Percentiles rank a stretch among this genome's conserved stretches.
Conservation (phyloP, 2,329 filamentous ascomycete species). For the Torrubiella hemipterigena region DNA sequence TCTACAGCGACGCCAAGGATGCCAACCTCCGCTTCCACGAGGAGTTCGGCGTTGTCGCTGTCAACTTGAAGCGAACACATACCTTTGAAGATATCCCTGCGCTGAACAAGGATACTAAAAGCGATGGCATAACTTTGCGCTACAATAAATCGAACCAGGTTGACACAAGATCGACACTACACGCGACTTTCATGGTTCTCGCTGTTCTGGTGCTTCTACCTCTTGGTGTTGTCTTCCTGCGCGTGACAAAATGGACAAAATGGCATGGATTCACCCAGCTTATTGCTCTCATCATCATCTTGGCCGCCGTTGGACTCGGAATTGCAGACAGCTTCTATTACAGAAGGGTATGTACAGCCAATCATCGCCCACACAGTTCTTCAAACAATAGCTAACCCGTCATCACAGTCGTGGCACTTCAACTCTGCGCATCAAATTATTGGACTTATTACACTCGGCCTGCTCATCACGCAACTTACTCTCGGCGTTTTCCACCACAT, state of each 20-base stretch:
- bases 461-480: constrained; percentile 38
- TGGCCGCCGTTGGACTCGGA: constrained; percentile 39
- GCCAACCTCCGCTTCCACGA: constrained; percentile 39
- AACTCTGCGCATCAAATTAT: constrained; percentile 45
- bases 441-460: constrained; percentile 39
- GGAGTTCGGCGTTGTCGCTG: constrained; percentile 40
- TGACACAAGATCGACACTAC: constrained; percentile 28
- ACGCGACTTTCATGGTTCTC: constrained; percentile 42
- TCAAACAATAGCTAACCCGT: too few species aligned
- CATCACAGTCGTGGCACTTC: constrained; percentile 35
- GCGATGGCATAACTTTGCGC: constrained; percentile 22
- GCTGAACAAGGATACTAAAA: constrained; percentile 19
- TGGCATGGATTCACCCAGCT: constrained; percentile 44
- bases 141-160: constrained; percentile 16
- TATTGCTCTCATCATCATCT: constrained; percentile 32
- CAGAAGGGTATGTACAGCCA: constrained; percentile 42
- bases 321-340: constrained; percentile 40
- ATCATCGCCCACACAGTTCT: too few species aligned
- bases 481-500: constrained; percentile 45
- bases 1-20: constrained; percentile 27
- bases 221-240: constrained; percentile 39
- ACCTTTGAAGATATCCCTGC: constrained; percentile 29
- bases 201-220: constrained; percentile 44
- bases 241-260: constrained; percentile 36
- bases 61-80: constrained; percentile 41